Evolutionary conservation across 305 asterid genomes (phyloP).

Genomic region (Plantago coronopus): DNA sequence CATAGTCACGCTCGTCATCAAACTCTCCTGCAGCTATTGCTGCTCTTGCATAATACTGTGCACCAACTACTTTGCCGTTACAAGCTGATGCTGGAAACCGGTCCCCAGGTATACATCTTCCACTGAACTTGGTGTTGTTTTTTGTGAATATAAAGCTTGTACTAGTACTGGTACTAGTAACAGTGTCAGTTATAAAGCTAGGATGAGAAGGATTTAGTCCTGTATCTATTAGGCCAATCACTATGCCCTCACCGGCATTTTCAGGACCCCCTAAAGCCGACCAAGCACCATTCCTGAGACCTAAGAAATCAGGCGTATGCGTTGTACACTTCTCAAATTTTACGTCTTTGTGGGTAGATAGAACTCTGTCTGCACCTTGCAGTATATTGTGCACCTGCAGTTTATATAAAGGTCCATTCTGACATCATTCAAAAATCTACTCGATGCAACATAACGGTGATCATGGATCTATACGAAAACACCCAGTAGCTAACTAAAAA

Average conservation of each 20-base stretch:
- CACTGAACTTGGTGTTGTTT: conserved; percentile 35
- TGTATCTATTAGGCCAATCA: conserved; percentile 65
- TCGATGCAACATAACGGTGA: neutral
- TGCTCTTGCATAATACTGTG: conserved; percentile 52
- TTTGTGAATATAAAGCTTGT: conserved; percentile 1
- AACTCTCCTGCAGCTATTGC: conserved; percentile 59
- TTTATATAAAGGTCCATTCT: neutral
- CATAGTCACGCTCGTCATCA: conserved; percentile 41
- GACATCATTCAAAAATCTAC: neutral
- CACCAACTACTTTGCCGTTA: conserved; percentile 56
- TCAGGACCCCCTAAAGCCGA: conserved; percentile 46
- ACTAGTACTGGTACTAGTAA: conserved; percentile 7
- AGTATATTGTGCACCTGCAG: conserved; percentile 40
- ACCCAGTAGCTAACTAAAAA: no score
- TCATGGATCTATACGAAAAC: no score
- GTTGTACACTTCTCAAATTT: conserved; percentile 58
- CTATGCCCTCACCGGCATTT: conserved; percentile 52
- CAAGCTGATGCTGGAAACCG: conserved; percentile 45
- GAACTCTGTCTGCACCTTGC: conserved; percentile 33
- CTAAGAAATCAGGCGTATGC: conserved; percentile 59
- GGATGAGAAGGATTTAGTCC: conserved; percentile 66
- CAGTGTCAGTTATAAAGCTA: conserved; percentile 31
- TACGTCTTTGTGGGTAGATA: conserved; percentile 46
- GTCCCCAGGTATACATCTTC: conserved; percentile 45
- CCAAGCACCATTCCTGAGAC: conserved; percentile 49